These are phyloP conservation scores for Umbelopsis vinacea DNA, from an alignment of 192 early-diverging fungal genomes.

Conservation along the genomic window DNA sequence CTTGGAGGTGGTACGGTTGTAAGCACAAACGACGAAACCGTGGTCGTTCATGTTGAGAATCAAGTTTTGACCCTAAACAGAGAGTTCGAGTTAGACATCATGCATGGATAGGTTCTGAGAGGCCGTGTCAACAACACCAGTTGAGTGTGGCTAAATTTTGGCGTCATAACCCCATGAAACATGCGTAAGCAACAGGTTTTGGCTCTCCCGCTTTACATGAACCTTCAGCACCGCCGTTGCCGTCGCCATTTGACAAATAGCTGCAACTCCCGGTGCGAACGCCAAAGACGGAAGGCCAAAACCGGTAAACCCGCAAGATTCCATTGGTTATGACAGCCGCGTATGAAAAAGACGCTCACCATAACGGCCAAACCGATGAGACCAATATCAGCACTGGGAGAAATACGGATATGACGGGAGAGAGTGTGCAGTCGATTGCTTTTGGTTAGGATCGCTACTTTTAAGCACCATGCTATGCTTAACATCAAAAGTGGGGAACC, in stretches of 20 bases:
- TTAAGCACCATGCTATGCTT: neutral
- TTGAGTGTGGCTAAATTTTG: no score
- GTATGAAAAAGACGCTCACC: slow-evolving; percentile 59
- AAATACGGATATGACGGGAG: neutral
- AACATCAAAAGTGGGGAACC: neutral
- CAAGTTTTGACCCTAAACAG: slow-evolving; percentile 92
- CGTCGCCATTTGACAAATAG: neutral
- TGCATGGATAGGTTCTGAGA: slow-evolving; percentile 6
- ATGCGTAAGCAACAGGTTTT: no score
- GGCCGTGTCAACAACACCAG: no score
- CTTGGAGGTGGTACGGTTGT: slow-evolving; percentile 95
- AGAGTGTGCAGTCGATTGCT: slow-evolving; percentile 13
- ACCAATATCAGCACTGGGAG: slow-evolving; percentile 89
- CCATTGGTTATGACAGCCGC: no score
- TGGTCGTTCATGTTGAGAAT: slow-evolving; percentile 99
- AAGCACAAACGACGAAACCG: slow-evolving; percentile 92
- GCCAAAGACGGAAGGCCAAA: no score
- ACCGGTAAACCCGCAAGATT: no score
- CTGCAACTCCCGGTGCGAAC: neutral
- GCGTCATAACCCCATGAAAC: no score
- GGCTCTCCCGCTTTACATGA: no score
- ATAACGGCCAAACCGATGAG: slow-evolving; percentile 99
- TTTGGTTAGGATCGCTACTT: slow-evolving; percentile 17
- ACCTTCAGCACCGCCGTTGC: no score
- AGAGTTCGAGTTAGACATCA: neutral